Base-by-base conservation (phyloP, 441 rosid genomes). In the Populus hybrid region DNA sequence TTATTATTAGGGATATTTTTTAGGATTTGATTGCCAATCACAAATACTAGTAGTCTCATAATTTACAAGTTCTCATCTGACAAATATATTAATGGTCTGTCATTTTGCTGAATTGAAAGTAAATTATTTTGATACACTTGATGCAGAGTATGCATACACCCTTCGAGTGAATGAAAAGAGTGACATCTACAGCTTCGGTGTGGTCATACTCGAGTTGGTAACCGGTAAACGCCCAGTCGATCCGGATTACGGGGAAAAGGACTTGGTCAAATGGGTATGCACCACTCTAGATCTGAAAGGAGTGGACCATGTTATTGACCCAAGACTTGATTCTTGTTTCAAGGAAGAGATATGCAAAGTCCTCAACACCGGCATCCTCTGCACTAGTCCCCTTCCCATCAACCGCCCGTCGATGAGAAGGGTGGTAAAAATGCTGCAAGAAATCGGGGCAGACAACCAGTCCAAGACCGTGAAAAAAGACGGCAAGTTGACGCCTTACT, bases 91-190 rank as follows among this genome's bases (percentile, higher is more conserved):
- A 70, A 35, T 40, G 7, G 6, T 2, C 14, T 30, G 35, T 46
- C 57, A 46, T 46, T 57, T 34, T 70, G 70, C 20, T 36, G 14
- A 73, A 30, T 74, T 30, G 42, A 11, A 50, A 28, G 2, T 57
- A n/a, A 46, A 57, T 11, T 46, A 8, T 42, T n/a, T 1, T 20
- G 40, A 34, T 79, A 10, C 70, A 16, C 80, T 18, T 75, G 63
- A 79, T 86, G 83, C 93, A 96, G 99, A 96, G 74, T 96, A 96
- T 75, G 99, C 98, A 2, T 96, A 96, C 85, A 96, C 99, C 0
- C 91, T 96, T 21, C 81, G 94, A 36, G 99, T 96, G 86, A 94
- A 93, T 32, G 99, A 96, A 87, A 96, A 96, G 90, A 94, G 99
- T 23, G 99, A 96, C 84, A 92, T 88, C 71, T 96, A 93, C 92